These are phyloP conservation scores for Withania somnifera DNA, from an alignment of 305 asterid species.

Conservation along the genomic window DNA sequence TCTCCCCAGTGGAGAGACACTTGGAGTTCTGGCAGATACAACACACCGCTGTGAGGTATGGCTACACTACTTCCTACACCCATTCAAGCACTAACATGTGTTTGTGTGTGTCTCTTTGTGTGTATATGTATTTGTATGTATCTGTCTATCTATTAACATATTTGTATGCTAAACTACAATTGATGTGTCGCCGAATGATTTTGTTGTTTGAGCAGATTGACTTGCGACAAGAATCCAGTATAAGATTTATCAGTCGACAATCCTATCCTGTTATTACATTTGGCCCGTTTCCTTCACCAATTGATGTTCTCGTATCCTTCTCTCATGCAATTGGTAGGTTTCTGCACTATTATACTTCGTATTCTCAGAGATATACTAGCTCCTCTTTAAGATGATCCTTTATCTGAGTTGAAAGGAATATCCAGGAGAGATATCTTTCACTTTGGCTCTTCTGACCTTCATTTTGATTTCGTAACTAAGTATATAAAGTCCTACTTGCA, in stretches of 20 bases:
- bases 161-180: not conserved
- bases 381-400: not conserved
- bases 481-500: not conserved
- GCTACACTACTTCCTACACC: not conserved
- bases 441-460: not conserved
- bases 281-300: constrained; percentile 89
- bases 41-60: constrained; percentile 84
- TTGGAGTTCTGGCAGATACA: constrained; percentile 95
- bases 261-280: constrained; percentile 77
- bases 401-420: not conserved
- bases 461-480: not conserved
- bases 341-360: constrained; percentile 2
- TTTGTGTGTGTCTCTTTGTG: not conserved
- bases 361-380: not conserved
- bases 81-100: not conserved
- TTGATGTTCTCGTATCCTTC: constrained; percentile 65
- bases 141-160: not conserved
- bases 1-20: constrained; percentile 78
- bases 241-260: constrained; percentile 48
- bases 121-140: not conserved
- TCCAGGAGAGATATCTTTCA: not conserved
- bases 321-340: constrained; percentile 73
- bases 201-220: constrained; percentile 52
- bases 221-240: constrained; percentile 52
- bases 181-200: not conserved